A percentile compares a stretch with the other conserved stretches of the same genome.
Evolutionary conservation across 768 basidiomycete genomes (phyloP).

Genomic region (Psilocybe tampanensis): DNA sequence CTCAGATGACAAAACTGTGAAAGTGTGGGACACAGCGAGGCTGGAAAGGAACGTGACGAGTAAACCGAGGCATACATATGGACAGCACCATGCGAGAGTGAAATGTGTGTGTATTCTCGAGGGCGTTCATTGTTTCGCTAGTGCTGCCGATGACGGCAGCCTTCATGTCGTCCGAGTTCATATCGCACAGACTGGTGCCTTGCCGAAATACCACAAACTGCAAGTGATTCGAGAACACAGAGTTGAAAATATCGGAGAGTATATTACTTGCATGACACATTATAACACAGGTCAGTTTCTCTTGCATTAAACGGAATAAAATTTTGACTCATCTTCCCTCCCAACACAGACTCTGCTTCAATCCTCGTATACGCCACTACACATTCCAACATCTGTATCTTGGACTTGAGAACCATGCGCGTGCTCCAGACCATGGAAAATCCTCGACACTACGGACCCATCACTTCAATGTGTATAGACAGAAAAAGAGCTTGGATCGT

Average conservation of each 20-base stretch:
- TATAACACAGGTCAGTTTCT: slow-evolving; percentile 65
- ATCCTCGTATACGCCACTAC: slow-evolving; percentile 88
- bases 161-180: slow-evolving; percentile 85
- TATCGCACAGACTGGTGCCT: slow-evolving; percentile 59
- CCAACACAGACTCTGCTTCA: slow-evolving; percentile 60
- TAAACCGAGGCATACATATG: slow-evolving; percentile 63
- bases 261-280: slow-evolving; percentile 83
- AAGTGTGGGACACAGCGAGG: slow-evolving; percentile 16
- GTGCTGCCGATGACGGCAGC: slow-evolving; percentile 83
- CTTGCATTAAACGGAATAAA: too few relatives aligned
- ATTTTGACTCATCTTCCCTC: neutral
- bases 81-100: slow-evolving; percentile 60
- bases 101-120: slow-evolving; percentile 82
- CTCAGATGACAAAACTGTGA: slow-evolving; percentile 79
- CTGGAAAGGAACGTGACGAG: slow-evolving; percentile 21
- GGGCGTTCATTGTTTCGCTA: slow-evolving; percentile 85
- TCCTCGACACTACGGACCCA: slow-evolving; percentile 83
- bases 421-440: slow-evolving; percentile 78
- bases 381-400: slow-evolving; percentile 68
- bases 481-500: slow-evolving; percentile 86
- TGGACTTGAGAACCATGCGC: slow-evolving; percentile 88
- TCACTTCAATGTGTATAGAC: slow-evolving; percentile 84
- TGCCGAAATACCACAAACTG: slow-evolving; percentile 85
- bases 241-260: slow-evolving; percentile 73
- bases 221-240: slow-evolving; percentile 82